Base-by-base conservation (phyloP, 768 basidiomycete genomes). In the Leccinum variicolor region DNA sequence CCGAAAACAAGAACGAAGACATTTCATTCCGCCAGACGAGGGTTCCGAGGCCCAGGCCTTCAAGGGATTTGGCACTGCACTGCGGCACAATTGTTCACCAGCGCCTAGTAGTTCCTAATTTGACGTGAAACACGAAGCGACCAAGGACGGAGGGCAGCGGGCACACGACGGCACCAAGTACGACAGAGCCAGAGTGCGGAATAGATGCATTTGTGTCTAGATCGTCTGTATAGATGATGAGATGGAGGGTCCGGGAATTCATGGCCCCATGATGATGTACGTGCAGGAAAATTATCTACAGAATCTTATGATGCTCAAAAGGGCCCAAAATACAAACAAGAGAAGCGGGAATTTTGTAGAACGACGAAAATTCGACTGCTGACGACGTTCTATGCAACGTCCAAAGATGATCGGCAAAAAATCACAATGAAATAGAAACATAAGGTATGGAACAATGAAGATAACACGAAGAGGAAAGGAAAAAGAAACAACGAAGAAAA, bases 231-330 rank as follows among this genome's bases (percentile, higher is more conserved):
- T 41, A 41, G n/a, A 41, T 41, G 39, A 41, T 21, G 46, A 47
- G 53, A 59, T 60, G 13, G 46, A 47, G 52, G 21, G 46, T 46
- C 45, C 45, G 9, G 14, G 54, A 41, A n/a, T 41, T 41, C n/a
- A 41, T 19, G n/a, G 41, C 51, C 63, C n/a, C n/a, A n/a, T n/a
- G n/a, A n/a, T n/a, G n/a, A 17, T 62, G 50, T 55, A 62, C 31
- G 56, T 21, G 55, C 66, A 60, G 52, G 31, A 55, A 29, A 10
- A 31, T 7, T 65, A 66, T 63, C 39, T 66, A 65, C 64, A 64
- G 7, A 63, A 34, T 34, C 33, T 34, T 36, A 39, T n/a, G 10
- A 41, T 60, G 64, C 39, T 62, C 50, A 23, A 63, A 15, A 39
- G 49, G 50, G n/a, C 41, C 52, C 54, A 45, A 62, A 54, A 34